Evolutionary conservation across 2,329 filamentous ascomycete genomes (phyloP), one percentile per base, ranked within the genome.

Genomic region (Colletotrichum australisinense): DNA sequence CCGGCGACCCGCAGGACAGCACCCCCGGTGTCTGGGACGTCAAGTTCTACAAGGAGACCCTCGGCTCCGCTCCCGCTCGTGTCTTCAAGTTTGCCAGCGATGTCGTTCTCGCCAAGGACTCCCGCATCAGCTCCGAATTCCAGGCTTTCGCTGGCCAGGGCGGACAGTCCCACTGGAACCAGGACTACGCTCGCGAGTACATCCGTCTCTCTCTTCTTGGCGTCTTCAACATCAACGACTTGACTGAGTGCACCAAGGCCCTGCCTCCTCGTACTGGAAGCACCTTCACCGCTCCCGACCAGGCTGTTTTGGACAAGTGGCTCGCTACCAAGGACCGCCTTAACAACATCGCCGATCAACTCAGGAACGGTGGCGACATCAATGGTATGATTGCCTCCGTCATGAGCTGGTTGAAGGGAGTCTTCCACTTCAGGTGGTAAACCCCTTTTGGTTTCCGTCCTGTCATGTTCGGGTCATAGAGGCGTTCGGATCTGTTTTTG

Each of bases 211-310:
- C 85, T 42, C 80, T 90, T 4, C 84, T 90, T 6, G 89, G 88
- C 1, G 88, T 90, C 14, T 83, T 87, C 76, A 89, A 89, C 76
- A 87, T 90, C 78, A 90, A 90, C 78, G 78, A 82, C 38, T 80
- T 90, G 55, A 87, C 84, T 12, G 88, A 90, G 75, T 90, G 88
- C 83, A 88, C 87, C 11, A 84, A 86, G 75, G 86, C 87, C 1
- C 79, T 90, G 11, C 88, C 85, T 12, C 63, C 81, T 0, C 75
- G 76, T 24, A 77, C 75, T n/a, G 68, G 32, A 22, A 38, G 8
- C 30, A 67, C 68, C 16, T 82, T 77, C 74, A 72, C 30, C 11
- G 62, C 72, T 3, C 72, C 72, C 22, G 72, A 74, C 1, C 72
- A 74, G 63, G 59, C 57, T 7, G 72, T 53, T 9, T 35, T 74